These are phyloP conservation scores for Gossypium raimondii DNA, from an alignment of 345 rosid genomes.

Conservation along the genomic window DNA sequence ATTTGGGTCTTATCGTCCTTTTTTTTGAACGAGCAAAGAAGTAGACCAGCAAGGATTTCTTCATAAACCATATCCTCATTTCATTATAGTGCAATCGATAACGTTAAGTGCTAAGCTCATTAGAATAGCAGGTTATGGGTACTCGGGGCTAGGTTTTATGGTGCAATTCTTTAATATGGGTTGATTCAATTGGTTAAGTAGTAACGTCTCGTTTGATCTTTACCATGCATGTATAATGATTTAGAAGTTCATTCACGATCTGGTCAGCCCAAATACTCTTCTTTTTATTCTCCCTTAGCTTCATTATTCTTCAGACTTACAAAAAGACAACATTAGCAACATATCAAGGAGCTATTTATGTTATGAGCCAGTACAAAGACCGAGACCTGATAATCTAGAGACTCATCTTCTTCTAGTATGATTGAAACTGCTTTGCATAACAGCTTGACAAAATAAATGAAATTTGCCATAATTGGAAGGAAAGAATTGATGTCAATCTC, in stretches of 20 bases:
- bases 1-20: constrained; percentile 15
- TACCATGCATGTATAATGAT: neutral
- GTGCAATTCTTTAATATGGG: no score
- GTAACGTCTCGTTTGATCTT: no score
- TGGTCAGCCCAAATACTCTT: constrained; percentile 41
- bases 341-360: neutral
- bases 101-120: neutral
- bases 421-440: constrained; percentile 13
- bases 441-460: no score
- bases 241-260: constrained; percentile 31
- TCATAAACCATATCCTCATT: constrained; percentile 34
- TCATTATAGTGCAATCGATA: no score
- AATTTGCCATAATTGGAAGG: constrained; percentile 30
- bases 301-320: constrained; percentile 30
- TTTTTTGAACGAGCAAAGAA: constrained; percentile 31
- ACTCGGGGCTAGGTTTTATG: no score
- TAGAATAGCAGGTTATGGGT: no score
- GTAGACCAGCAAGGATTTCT: constrained; percentile 29
- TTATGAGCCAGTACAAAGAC: neutral
- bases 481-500: constrained; percentile 13
- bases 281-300: constrained; percentile 28
- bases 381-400: neutral
- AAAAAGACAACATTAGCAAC: neutral
- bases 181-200: no score
- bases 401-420: constrained; percentile 35